A percentile compares a stretch with the other conserved stretches of the same genome.
phyloP scores from a whole-genome alignment of 306 rosid species.

The Adenanthera pavonina region DNA sequence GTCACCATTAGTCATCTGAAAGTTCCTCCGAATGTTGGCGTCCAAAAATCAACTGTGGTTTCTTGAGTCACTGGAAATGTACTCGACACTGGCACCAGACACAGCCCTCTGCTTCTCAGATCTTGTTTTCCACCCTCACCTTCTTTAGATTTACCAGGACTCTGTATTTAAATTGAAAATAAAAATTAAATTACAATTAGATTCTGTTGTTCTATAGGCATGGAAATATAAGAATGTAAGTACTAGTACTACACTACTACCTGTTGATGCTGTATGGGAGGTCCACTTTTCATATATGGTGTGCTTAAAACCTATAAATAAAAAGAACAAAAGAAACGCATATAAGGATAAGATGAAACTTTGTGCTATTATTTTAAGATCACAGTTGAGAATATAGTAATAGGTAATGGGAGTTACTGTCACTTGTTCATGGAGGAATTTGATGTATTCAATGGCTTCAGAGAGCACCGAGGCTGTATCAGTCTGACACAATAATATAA shows the following conservation, averaged over 20 bases:
- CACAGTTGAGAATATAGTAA: not conserved
- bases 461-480: conserved; percentile 99
- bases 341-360: not conserved
- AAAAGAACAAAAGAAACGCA: not conserved
- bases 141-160: conserved; percentile 72
- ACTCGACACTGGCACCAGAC: conserved; percentile 93
- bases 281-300: conserved; percentile 96
- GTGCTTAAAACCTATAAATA: conserved; percentile 72
- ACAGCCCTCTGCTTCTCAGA: conserved; percentile 90
- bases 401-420: conserved; percentile 67
- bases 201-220: not conserved
- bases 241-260: conserved; percentile 41
- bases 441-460: conserved; percentile 97
- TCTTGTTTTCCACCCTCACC: conserved; percentile 79
- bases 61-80: conserved; percentile 93
- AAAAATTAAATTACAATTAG: not conserved
- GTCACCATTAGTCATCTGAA: conserved; percentile 66
- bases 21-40: conserved; percentile 87
- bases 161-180: conserved; percentile 41
- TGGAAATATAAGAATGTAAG: not conserved
- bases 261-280: conserved; percentile 77
- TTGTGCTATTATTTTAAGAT: conserved; percentile 12
- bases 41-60: conserved; percentile 93
- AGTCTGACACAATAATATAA: conserved; percentile 69
- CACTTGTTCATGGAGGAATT: conserved; percentile 94